These are phyloP conservation scores for Phyllosticta citribraziliensis DNA, from an alignment of 2,329 filamentous ascomycete species.

Conservation along the genomic window DNA sequence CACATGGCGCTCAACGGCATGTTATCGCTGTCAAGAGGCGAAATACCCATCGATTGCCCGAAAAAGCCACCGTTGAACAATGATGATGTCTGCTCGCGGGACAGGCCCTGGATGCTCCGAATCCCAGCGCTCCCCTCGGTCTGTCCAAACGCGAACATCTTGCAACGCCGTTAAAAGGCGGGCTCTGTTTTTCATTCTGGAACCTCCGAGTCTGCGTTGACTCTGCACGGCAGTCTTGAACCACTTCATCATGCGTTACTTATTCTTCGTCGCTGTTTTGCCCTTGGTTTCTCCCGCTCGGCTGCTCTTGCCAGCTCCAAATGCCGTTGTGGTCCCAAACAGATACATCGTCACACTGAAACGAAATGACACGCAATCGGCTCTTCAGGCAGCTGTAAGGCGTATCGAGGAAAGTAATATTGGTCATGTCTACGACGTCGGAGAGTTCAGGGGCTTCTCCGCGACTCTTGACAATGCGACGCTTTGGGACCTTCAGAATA, in stretches of 20 bases:
- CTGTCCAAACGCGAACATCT: neutral
- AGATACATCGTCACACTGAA: constrained; percentile 40
- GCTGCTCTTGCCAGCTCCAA: constrained; percentile 28
- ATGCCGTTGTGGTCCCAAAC: constrained; percentile 26
- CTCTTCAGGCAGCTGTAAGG: constrained; percentile 13
- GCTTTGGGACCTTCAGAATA: constrained; percentile 17
- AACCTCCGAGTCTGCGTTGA: neutral
- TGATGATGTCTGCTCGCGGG: neutral
- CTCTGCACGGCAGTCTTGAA: constrained; percentile 1
- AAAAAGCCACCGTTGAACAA: neutral
- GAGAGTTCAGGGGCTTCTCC: constrained; percentile 30
- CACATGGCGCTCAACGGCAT: neutral
- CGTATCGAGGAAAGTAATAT: constrained; percentile 15
- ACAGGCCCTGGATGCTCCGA: neutral
- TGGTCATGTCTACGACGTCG: constrained; percentile 28
- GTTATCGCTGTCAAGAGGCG: neutral
- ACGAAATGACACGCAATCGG: constrained; percentile 21
- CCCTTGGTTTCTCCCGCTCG: constrained; percentile 28
- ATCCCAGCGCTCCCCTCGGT: neutral
- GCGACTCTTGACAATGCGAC: constrained; percentile 25
- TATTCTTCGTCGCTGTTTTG: constrained; percentile 25
- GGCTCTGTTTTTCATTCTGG: neutral
- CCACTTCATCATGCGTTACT: constrained; percentile 29
- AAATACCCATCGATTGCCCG: neutral
- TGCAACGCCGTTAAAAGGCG: neutral